Percentiles rank a stretch among this genome's conserved stretches.
Conservation (phyloP, 257 asterid genomes). For the Solanum sitiens region DNA sequence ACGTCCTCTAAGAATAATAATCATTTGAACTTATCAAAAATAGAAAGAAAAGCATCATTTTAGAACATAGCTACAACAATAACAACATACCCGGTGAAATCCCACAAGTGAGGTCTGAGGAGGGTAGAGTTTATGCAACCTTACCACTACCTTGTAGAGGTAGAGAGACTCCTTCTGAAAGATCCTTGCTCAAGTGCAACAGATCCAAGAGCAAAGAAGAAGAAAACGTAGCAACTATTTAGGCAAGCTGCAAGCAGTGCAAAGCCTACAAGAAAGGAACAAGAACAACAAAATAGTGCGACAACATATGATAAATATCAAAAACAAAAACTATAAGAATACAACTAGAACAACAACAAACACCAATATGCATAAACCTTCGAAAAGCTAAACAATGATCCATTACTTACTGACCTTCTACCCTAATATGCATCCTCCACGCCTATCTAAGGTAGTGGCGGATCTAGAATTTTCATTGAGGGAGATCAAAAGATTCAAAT, state of each 20-base stretch:
- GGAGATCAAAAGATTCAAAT: background rate
- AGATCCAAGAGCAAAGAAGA: background rate
- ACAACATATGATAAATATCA: background rate
- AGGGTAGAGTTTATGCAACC: background rate
- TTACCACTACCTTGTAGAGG: background rate
- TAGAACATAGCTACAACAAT: background rate
- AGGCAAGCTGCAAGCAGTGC: background rate
- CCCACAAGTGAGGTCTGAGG: background rate
- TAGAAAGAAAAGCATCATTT: background rate
- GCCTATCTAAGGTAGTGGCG: background rate
- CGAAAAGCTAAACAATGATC: background rate
- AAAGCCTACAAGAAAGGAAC: background rate
- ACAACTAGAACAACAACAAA: background rate
- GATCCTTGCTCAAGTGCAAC: background rate
- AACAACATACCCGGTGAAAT: background rate
- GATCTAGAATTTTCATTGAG: background rate
- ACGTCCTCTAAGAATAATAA: background rate
- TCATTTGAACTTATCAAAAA: background rate
- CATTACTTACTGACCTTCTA: background rate
- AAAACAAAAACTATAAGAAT: background rate
- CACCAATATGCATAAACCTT: background rate
- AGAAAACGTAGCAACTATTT: background rate
- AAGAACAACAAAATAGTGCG: background rate
- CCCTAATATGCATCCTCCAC: background rate
- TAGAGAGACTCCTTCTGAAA: background rate